Evolutionary conservation across 2,329 filamentous ascomycete genomes (phyloP).

Genomic region (Fusarium hostae): DNA sequence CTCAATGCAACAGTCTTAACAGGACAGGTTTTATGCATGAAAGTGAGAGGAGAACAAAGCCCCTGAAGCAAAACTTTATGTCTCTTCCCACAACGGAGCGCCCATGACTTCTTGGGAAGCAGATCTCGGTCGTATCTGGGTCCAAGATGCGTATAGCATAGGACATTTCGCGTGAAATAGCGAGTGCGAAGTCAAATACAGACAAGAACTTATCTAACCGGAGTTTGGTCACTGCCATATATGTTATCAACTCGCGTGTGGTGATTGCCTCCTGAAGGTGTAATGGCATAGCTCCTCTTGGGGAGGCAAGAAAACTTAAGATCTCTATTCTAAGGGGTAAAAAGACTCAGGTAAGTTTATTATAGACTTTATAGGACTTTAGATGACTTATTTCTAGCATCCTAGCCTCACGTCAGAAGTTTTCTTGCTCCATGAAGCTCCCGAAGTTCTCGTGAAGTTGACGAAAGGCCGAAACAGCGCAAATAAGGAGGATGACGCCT

Average conservation of each 20-base stretch:
- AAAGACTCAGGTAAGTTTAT: not conserved
- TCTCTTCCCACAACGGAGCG: not conserved
- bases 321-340: no score
- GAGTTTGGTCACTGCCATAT: not conserved
- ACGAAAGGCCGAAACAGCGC: not conserved
- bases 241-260: not conserved
- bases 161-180: accelerated
- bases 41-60: not conserved
- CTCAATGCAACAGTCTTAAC: not conserved
- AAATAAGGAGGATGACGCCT: accelerated
- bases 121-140: not conserved
- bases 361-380: not conserved
- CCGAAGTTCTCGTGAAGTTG: not conserved
- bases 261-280: not conserved
- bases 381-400: not conserved
- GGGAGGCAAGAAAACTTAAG: not conserved
- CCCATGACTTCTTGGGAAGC: not conserved
- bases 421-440: no score
- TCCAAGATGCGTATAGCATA: not conserved
- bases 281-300: no score
- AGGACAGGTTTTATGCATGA: not conserved
- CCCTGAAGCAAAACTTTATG: no score
- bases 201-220: not conserved
- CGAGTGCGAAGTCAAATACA: not conserved
- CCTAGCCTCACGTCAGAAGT: not conserved